Evolutionary conservation across 2,329 filamentous ascomycete genomes (phyloP), one percentile per base, ranked within the genome.

Genomic region (Lasiodiplodia sp.): DNA sequence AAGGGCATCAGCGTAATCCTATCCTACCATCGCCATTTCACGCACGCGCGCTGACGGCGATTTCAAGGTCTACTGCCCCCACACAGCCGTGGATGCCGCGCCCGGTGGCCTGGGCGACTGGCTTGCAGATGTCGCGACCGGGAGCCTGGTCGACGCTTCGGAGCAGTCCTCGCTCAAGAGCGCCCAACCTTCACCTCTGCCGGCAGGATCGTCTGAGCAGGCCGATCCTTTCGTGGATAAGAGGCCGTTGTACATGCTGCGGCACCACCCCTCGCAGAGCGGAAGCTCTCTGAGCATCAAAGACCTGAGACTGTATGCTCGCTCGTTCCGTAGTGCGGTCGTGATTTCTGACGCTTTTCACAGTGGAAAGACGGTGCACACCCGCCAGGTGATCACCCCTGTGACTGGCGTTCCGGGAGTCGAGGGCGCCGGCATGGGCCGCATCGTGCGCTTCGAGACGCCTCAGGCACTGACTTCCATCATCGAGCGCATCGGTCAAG

Each of bases 51-150:
- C 58, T 68, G 2, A 51, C 5, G n/a, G 18, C 23, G n/a, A 5
- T 14, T 25, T 25, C 55, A 52, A 81, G 80, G 80, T 99, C 68
- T 99, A 98, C 84, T 94, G 91, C 72, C 96, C 96, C 0, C 96
- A 99, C 81, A 99, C 96, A 0, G 95, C 96, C 16, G 89, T 98
- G 53, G 96, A 99, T 80, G 93, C 93, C 49, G 92, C 92, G 0
- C 88, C 89, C 0, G 88, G 90, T 21, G 96, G 96, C 4, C 88
- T 99, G 73, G 96, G 94, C 76, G 93, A 97, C 78, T 99, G 95
- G 95, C 89, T 99, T 11, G 93, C 93, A 70, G 92, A 96, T 76
- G 90, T 96, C 60, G 88, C 97, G 23, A 89, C 90, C 2, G 89
- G 88, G 38, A 84, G 82, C 40, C 79, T 79, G 12, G 78, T 77